Evolutionary conservation across 1,284 basidiomycete species (phyloP), one percentile per base, ranked within the genome.

Genomic region (Ustilago nuda): DNA sequence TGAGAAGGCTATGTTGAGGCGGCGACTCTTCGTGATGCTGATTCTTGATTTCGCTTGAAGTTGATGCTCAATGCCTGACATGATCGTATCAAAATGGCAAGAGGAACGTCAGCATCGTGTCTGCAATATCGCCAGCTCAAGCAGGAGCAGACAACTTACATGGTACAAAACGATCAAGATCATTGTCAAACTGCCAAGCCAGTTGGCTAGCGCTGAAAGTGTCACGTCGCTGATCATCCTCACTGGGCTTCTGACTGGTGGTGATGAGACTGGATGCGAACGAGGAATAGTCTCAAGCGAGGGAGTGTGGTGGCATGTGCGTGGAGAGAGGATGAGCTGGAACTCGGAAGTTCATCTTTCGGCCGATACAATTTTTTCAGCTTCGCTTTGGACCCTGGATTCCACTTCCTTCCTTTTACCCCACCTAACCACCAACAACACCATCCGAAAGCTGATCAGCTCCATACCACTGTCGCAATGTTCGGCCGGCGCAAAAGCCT

Each of bases 141-240:
- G 23, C 23, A 27, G 23, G 23, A 27, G 23, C 23, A 27, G 19
- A 1, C 6, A 13, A 83, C 82, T 67, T 72, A 83, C 82, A 54
- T 83, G 82, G 57, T 82, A 83, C 30, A 83, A 19, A 46, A 83
- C 79, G 55, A 83, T 83, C 54, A 83, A 59, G 54, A 83, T 68
- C 80, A 83, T 83, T 13, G 80, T 74, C 27, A 82, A 64, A 60
- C 80, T 79, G 51, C 82, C 82, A 35, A 82, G 74, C 80, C 80
- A 83, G 66, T 83, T 83, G 68, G 80, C 80, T 51, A 83, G 69
- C 43, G 80, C 76, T n/a, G 79, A 73, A 30, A 83, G 53, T n/a
- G 76, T 76, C 41, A 82, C 79, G 72, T 83, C 82, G 66, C 72
- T 78, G 67, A 83, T 83, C 82, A 83, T 83, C 3, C 8, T 55